These are phyloP conservation scores for Capsicum rhomboideum DNA, from an alignment of 257 asterid species.

Conservation along the genomic window DNA sequence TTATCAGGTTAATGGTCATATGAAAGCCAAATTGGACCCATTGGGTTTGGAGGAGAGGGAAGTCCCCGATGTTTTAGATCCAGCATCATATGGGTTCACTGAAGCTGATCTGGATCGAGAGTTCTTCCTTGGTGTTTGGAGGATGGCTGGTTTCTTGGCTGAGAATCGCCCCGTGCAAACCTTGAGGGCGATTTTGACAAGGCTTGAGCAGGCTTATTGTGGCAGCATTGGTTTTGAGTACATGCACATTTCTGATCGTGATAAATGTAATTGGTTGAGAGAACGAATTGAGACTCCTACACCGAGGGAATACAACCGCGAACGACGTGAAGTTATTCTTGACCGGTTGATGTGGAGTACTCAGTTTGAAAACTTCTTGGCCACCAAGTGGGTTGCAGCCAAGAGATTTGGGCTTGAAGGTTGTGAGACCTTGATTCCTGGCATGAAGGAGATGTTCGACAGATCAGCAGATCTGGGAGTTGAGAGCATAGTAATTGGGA, in stretches of 20 bases:
- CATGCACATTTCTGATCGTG: slow-evolving; percentile 96
- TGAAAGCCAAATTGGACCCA: slow-evolving; percentile 93
- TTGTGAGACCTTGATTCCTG: slow-evolving; percentile 95
- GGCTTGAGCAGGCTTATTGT: slow-evolving; percentile 94
- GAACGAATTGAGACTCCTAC: slow-evolving; percentile 93
- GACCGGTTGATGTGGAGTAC: slow-evolving; percentile 94
- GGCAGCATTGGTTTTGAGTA: slow-evolving; percentile 89
- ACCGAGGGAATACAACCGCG: slow-evolving; percentile 47
- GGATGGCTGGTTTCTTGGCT: slow-evolving; percentile 87
- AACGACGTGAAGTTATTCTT: slow-evolving; percentile 89
- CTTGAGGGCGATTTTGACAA: slow-evolving; percentile 69
- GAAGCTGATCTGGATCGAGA: slow-evolving; percentile 96
- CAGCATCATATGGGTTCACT: slow-evolving; percentile 77
- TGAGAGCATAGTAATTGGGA: slow-evolving; percentile 92
- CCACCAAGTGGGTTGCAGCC: slow-evolving; percentile 91
- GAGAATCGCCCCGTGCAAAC: slow-evolving; percentile 98
- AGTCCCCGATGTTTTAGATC: slow-evolving; percentile 83
- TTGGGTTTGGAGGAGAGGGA: slow-evolving; percentile 67
- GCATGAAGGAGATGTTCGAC: slow-evolving; percentile 99
- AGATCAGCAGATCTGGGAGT: slow-evolving; percentile 95
- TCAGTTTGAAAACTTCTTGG: slow-evolving; percentile 88
- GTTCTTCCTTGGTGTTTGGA: slow-evolving; percentile 93
- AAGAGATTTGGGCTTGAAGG: slow-evolving; percentile 99
- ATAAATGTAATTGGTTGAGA: slow-evolving; percentile 94
- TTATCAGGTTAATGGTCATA: slow-evolving; percentile 93